Conservation (phyloP, 106 monocot genomes). For the Allium cepa region DNA sequence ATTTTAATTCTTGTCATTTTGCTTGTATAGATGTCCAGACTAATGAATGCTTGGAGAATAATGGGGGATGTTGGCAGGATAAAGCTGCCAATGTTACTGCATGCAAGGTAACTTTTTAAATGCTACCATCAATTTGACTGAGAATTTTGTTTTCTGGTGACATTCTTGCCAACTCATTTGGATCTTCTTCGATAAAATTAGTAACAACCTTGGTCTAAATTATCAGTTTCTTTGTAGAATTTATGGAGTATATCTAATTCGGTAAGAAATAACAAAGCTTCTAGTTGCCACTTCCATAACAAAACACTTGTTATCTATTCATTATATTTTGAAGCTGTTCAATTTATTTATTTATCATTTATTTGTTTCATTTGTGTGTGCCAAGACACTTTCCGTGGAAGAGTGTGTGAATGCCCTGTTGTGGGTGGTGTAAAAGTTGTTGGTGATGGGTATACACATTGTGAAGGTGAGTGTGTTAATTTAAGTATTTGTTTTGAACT, state of each 20-base stretch:
- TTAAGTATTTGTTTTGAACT: no score
- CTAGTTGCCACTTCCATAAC: no score
- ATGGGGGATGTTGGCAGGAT: conserved; percentile 63
- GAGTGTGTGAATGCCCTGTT: conserved; percentile 80
- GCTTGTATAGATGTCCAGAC: conserved; percentile 32
- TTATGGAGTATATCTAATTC: no score
- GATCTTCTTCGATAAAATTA: no score
- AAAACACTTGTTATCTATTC: no score
- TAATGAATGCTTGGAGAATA: conserved; percentile 58
- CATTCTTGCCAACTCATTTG: no score
- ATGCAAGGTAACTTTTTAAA: conserved; percentile 37
- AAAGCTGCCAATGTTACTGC: conserved; percentile 38
- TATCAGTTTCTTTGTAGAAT: no score
- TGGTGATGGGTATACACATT: conserved; percentile 81
- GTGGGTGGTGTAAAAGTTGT: conserved; percentile 69
- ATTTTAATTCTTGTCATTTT: not conserved
- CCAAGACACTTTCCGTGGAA: conserved; percentile 82
- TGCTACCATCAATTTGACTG: not conserved
- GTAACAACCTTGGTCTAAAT: no score
- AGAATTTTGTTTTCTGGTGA: not conserved
- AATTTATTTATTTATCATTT: no score
- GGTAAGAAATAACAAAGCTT: no score
- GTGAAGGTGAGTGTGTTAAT: conserved; percentile 50
- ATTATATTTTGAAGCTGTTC: no score
- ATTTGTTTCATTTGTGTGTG: conserved; percentile 4